A percentile compares a stretch with the other conserved stretches of the same genome.
Evolutionary conservation across 169 alveolate genomes (phyloP).

Genomic region (Eimeria sp.): DNA sequence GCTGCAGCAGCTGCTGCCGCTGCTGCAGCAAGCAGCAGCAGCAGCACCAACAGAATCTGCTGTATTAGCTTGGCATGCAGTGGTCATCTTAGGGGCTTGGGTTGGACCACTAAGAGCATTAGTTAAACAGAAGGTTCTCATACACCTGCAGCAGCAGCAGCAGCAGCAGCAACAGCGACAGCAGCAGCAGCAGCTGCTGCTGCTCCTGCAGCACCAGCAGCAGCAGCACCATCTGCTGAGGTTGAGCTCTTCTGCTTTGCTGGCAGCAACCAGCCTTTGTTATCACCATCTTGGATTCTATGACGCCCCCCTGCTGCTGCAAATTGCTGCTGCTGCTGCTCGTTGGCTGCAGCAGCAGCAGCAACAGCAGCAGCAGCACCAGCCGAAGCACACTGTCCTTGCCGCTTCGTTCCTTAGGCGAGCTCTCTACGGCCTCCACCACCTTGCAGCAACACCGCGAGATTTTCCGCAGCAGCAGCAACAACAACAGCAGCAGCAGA

Average conservation of each 20-base stretch:
- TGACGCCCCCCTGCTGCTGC: slow-evolving; percentile 72
- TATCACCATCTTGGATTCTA: slow-evolving; percentile 51
- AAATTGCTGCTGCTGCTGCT: slow-evolving; percentile 27
- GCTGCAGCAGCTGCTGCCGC: slow-evolving; percentile 61
- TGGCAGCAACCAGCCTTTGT: slow-evolving; percentile 30
- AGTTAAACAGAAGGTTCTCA: slow-evolving; percentile 37
- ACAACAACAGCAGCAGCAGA: slow-evolving; percentile 35
- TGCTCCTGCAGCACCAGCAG: slow-evolving; percentile 13
- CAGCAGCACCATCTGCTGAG: slow-evolving; percentile 22
- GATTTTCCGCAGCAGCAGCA: slow-evolving; percentile 55
- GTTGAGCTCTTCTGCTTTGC: slow-evolving; percentile 9
- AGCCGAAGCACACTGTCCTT: background rate
- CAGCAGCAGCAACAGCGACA: slow-evolving; percentile 43
- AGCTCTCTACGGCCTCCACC: slow-evolving; percentile 52
- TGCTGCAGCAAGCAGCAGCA: slow-evolving; percentile 75
- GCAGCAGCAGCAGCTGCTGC: slow-evolving; percentile 64
- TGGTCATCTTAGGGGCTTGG: slow-evolving; percentile 35
- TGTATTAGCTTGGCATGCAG: slow-evolving; percentile 18
- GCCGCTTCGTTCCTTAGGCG: slow-evolving; percentile 22
- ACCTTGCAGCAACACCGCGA: slow-evolving; percentile 52
- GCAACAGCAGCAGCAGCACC: slow-evolving; percentile 61
- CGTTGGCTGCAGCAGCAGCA: slow-evolving; percentile 69
- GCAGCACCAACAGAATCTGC: slow-evolving; percentile 66
- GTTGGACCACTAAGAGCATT: slow-evolving; percentile 26
- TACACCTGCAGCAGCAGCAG: slow-evolving; percentile 67